Base-by-base conservation (phyloP, 2,329 filamentous ascomycete species). In the Phialophora verrucosa region DNA sequence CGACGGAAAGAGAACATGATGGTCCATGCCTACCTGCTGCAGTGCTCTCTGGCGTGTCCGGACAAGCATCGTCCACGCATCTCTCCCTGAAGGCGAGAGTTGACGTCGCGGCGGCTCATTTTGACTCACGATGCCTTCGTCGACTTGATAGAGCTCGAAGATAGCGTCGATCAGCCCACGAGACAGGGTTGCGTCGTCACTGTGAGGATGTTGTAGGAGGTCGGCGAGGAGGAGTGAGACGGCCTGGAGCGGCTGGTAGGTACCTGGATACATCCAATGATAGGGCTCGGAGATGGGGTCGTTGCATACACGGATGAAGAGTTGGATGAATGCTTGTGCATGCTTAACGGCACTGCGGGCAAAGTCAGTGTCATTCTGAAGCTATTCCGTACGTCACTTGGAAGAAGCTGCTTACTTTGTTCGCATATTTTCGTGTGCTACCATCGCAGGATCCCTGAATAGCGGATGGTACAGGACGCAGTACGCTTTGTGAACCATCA, bases 191-290 rank as follows among this genome's bases (percentile, higher is more conserved):
- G 71, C 71, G n/a, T 73, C 59, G 55, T 67, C 69, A 42, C 70
- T 72, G 20, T 70, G 54, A 4, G 71, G 71, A 23, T 63, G 61
- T 31, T 71, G 67, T 10, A 73, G 63, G 1, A 73, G 64, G 57
- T 73, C 71, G 17, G 68, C 69, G 12, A 73, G 65, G 3, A 73
- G 61, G 12, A 72, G 54, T 17, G 71, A 66, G 0, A 71, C 62
- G 1, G 69, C 63, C 47, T 73, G 71, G 1, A 73, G 63, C 49
- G 71, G 71, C 42, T 73, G 71, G 42, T 73, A 73, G 8, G 71
- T 70, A 2, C 71, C 71, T 14, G 71, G 71, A 27, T 73, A 73
- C 68, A 73, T 71, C 71, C 71, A 73, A 27, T 73, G 68, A 51
- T 69, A 73, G 2, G 71, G 67, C 8, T 68, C 62, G 10, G 66